Percentiles rank a stretch among this genome's conserved stretches.
phyloP scores from a whole-genome alignment of 2,329 filamentous ascomycete species.

The Tolypocladium inflatum region DNA sequence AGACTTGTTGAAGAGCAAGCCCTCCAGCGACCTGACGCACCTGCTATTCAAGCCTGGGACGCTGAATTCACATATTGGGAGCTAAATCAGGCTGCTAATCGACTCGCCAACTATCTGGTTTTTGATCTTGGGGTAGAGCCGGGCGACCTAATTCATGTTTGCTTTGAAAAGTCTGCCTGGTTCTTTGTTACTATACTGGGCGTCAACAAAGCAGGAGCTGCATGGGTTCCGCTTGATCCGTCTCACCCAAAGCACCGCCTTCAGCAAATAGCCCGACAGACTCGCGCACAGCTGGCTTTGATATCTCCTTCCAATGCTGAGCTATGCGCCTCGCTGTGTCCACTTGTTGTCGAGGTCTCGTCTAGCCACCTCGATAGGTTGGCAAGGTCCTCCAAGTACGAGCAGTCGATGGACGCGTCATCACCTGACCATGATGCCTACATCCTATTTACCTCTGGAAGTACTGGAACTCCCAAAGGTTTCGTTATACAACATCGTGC shows the following conservation, averaged over 20 bases:
- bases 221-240: conserved; percentile 5
- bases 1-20: neutral
- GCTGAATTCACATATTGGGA: conserved; percentile 28
- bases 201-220: conserved; percentile 7
- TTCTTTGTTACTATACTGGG: conserved; percentile 7
- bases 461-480: neutral
- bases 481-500: neutral
- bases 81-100: conserved; percentile 9
- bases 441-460: neutral
- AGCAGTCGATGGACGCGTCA: no score
- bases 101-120: conserved; percentile 4
- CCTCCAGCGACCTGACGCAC: conserved; percentile 9
- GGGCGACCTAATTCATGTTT: neutral
- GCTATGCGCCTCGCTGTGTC: no score
- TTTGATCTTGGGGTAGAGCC: conserved; percentile 7
- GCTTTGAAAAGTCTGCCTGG: conserved; percentile 3
- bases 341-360: no score
- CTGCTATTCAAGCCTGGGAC: conserved; percentile 32
- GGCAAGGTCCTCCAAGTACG: no score
- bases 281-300: neutral
- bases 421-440: neutral
- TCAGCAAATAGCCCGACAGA: neutral
- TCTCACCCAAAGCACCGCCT: neutral
- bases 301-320: neutral
- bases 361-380: no score